phyloP scores from a whole-genome alignment of 805 yeast species.

The Metschnikowia kunwiensis region DNA sequence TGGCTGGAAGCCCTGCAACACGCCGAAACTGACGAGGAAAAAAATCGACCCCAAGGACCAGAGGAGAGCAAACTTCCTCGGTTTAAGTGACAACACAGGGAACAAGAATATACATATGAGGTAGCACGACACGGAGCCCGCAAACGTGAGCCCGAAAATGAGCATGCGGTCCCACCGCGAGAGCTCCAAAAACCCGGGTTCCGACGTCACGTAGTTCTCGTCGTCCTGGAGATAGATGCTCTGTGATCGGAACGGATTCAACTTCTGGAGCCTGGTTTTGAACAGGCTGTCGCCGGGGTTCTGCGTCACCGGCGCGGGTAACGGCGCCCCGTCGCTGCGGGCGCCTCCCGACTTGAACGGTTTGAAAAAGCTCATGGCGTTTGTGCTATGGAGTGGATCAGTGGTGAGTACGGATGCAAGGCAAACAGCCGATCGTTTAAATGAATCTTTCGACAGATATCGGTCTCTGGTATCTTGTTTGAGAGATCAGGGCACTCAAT shows the following conservation, averaged over 20 bases:
- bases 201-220: slow-evolving; percentile 41
- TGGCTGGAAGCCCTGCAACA: slow-evolving; percentile 40
- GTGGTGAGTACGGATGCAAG: no score
- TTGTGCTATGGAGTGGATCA: no score
- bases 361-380: slow-evolving; percentile 43
- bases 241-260: slow-evolving; percentile 39
- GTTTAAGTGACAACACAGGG: slow-evolving; percentile 42
- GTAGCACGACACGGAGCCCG: slow-evolving; percentile 41
- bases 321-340: slow-evolving; percentile 34
- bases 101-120: slow-evolving; percentile 41
- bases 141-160: slow-evolving; percentile 43
- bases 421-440: no score
- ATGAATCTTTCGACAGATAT: no score
- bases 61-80: slow-evolving; percentile 44
- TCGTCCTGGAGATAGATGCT: slow-evolving; percentile 42
- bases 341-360: slow-evolving; percentile 21
- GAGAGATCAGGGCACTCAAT: no score
- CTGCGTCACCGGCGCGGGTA: slow-evolving; percentile 40
- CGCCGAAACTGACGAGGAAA: slow-evolving; percentile 46
- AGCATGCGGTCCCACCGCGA: slow-evolving; percentile 48
- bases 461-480: no score
- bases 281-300: slow-evolving; percentile 21
- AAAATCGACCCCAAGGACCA: slow-evolving; percentile 48
- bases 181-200: slow-evolving; percentile 43
- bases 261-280: slow-evolving; percentile 28